Evolutionary conservation across 352 stramenopile species (phyloP).

Genomic region (Hyaloperonospora brassicae): DNA sequence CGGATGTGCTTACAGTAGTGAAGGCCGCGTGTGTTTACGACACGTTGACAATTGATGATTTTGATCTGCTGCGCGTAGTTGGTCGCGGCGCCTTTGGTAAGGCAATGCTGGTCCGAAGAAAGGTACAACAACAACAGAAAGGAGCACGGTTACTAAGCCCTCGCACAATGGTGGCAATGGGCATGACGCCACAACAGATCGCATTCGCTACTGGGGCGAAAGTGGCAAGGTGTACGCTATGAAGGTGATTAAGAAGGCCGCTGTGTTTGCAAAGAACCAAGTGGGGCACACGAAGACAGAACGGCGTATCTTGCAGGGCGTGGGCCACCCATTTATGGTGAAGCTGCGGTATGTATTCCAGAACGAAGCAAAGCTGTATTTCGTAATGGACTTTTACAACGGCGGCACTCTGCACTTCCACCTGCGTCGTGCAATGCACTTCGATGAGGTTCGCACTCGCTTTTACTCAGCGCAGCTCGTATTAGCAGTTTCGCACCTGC

Average conservation of each 20-base stretch:
- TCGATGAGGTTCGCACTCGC: constrained; percentile 50
- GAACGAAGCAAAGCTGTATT: constrained; percentile 77
- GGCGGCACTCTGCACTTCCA: constrained; percentile 81
- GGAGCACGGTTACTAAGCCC: constrained; percentile 27
- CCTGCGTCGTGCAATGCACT: constrained; percentile 56
- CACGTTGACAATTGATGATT: constrained; percentile 88
- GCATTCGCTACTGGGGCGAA: constrained; percentile 20
- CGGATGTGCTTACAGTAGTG: constrained; percentile 16
- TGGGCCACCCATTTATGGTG: constrained; percentile 83
- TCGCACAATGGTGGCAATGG: constrained; percentile 31
- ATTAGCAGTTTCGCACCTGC: constrained; percentile 66
- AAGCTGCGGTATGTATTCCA: constrained; percentile 84
- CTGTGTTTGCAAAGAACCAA: constrained; percentile 83
- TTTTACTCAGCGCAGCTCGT: constrained; percentile 84
- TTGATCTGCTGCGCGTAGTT: constrained; percentile 95
- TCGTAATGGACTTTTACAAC: constrained; percentile 88
- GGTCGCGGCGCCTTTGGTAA: constrained; percentile 95
- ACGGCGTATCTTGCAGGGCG: constrained; percentile 74
- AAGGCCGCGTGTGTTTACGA: constrained; percentile 41
- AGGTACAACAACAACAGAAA: constrained; percentile 30
- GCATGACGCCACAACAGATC: constrained; percentile 31
- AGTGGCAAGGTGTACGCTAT: constrained; percentile 78
- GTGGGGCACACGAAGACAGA: constrained; percentile 90
- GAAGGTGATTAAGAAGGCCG: constrained; percentile 89
- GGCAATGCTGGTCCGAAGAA: constrained; percentile 84